Evolutionary conservation across 1,284 basidiomycete genomes (phyloP), one percentile per base, ranked within the genome.

Genomic region (Lentinus polychrous): DNA sequence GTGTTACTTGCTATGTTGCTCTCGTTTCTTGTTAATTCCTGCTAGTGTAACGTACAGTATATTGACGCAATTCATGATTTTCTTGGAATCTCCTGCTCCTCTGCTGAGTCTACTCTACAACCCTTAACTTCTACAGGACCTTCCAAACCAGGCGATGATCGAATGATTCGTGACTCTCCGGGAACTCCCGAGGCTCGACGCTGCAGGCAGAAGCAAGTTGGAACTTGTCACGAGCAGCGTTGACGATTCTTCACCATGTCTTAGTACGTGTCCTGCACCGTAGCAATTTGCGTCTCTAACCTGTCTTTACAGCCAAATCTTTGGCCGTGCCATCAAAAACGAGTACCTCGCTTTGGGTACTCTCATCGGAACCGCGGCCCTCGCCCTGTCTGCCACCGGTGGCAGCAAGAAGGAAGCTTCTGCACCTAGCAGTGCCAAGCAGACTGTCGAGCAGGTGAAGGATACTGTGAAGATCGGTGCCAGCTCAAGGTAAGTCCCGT

Each of bases 321-420:
- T 87, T 54, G 86, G 86, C 64, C 83, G 84, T 58, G 76, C 73
- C 61, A 73, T 90, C 60, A 86, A 84, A 72, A 83, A 78, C 61
- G 84, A 89, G 70, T 81, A 86, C 71, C 75, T 90, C 55, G 76
- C 83, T 15, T 71, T 89, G 50, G 81, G 76, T 51, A 81, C 81
- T 39, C 74, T 89, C 52, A 63, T 73, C 45, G 67, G 71, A 44
- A 71, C 77, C 57, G 75, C 75, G 42, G 73, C 69, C 55, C 71
- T 77, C 43, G 67, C 78, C 46, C 51, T 54, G 22, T 49, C 48
- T 17, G 20, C 49, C 6, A 70, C 71, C 50, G 67, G 74, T 46
- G 77, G 79, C 49, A 70, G 66, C 47, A 80, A 77, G 61, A 66
- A 74, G 52, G 66, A 69, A 53, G 63, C 47, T 14, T 20, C 65